Percentiles rank a stretch among this genome's conserved stretches.
phyloP scores from a whole-genome alignment of 768 basidiomycete genomes.

The Lactarius quietus region DNA sequence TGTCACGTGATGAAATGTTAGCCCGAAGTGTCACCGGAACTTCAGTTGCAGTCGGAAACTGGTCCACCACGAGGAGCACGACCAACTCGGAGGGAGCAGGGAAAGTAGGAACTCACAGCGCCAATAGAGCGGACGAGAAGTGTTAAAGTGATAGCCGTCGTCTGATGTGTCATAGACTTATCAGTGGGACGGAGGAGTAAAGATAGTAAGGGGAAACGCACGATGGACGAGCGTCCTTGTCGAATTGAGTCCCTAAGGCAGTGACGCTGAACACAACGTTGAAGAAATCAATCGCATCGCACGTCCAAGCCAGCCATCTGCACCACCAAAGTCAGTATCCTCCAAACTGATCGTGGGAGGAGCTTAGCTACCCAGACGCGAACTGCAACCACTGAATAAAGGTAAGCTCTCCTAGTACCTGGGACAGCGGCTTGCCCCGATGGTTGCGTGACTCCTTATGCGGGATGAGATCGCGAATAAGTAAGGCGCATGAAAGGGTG shows the following conservation, averaged over 20 bases:
- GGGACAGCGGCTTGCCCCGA: constrained; percentile 34
- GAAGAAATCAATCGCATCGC: constrained; percentile 87
- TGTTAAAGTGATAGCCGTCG: constrained; percentile 86
- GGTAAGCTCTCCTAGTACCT: constrained; percentile 41
- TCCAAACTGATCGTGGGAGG: neutral
- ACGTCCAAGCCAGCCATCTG: constrained; percentile 84
- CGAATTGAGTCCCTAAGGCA: constrained; percentile 47
- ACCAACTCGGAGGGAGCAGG: neutral
- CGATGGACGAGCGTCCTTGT: constrained; percentile 40
- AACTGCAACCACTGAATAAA: constrained; percentile 53
- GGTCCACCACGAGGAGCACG: neutral
- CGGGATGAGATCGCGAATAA: constrained; percentile 20
- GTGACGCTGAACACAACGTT: constrained; percentile 60
- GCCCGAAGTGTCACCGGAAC: neutral
- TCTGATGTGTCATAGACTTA: constrained; percentile 34
- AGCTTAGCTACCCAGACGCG: constrained; percentile 44
- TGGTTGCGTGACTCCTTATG: constrained; percentile 5
- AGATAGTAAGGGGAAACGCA: constrained; percentile 28
- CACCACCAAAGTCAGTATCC: neutral
- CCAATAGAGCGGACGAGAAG: constrained; percentile 85
- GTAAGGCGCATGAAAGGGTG: constrained; percentile 18
- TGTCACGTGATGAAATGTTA: constrained; percentile 18
- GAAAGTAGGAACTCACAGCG: constrained; percentile 42
- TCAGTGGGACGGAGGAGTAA: neutral
- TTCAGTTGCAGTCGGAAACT: neutral